These are phyloP conservation scores for Fusarium odoratissimum DNA, from an alignment of 2,329 filamentous ascomycete genomes.

Conservation along the genomic window DNA sequence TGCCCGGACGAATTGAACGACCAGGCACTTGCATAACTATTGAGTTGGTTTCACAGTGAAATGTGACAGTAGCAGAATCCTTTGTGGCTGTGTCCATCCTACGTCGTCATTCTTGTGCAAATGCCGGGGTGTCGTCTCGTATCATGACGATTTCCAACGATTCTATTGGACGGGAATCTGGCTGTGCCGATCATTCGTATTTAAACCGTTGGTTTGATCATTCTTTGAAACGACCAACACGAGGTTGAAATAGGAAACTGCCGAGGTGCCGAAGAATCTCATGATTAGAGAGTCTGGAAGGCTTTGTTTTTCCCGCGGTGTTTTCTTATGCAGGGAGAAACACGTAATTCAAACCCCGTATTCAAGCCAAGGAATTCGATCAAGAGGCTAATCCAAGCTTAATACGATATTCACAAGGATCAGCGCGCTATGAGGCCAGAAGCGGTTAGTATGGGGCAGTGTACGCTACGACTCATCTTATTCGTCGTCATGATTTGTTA, in stretches of 20 bases:
- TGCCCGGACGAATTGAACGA: neutral
- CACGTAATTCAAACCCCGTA: neutral
- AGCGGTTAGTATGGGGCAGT: neutral
- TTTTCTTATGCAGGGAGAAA: neutral
- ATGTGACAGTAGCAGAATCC: neutral
- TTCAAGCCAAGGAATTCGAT: neutral
- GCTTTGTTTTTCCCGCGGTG: neutral
- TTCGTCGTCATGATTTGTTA: neutral
- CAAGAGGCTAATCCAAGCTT: neutral
- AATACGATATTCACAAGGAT: neutral
- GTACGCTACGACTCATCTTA: neutral
- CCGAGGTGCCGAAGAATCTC: neutral
- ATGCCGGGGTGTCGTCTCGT: neutral
- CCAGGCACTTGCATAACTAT: neutral
- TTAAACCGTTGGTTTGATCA: neutral
- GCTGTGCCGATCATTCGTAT: neutral
- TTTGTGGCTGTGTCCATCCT: neutral
- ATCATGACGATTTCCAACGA: rapidly evolving
- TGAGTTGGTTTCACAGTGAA: neutral
- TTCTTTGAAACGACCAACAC: neutral
- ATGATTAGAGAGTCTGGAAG: neutral
- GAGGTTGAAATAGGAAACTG: neutral
- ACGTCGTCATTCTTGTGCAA: neutral
- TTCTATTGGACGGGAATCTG: neutral
- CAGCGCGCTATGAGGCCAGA: neutral